Percentiles rank a stretch among this genome's conserved stretches.
These are phyloP conservation scores for Yamadazyma atlantica DNA, from an alignment of 1,139 yeast genomes.

Conservation along the genomic window DNA sequence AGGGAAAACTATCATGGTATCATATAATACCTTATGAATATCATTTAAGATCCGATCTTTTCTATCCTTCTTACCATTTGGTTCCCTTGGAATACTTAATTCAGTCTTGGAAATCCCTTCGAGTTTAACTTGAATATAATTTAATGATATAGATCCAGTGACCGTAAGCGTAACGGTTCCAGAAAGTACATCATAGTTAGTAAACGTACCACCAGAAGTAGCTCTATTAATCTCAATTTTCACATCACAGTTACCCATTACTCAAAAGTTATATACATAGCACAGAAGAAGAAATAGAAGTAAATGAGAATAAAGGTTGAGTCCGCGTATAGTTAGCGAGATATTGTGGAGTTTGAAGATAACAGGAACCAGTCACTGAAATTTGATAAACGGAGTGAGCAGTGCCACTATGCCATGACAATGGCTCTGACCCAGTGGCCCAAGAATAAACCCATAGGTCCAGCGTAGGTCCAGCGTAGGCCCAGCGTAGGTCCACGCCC, in stretches of 20 bases:
- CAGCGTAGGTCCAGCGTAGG: too few relatives aligned
- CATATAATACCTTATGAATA: conserved; percentile 56
- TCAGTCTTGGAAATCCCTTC: conserved; percentile 54
- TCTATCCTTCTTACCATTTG: conserved; percentile 16
- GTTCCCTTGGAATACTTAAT: conserved; percentile 26
- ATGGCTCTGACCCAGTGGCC: too few relatives aligned
- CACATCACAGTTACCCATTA: conserved; percentile 25
- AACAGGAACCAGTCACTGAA: too few relatives aligned
- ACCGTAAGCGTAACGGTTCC: conserved; percentile 49
- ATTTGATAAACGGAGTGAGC: too few relatives aligned
- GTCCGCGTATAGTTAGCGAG: too few relatives aligned
- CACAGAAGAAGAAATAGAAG: not conserved
- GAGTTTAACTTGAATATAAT: conserved; percentile 55
- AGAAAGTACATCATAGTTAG: conserved; percentile 50
- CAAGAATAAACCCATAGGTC: too few relatives aligned
- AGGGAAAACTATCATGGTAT: conserved; percentile 58
- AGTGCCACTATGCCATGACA: too few relatives aligned
- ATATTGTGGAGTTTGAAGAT: too few relatives aligned
- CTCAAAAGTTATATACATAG: not conserved
- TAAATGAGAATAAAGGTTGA: too few relatives aligned
- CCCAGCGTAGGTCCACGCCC: too few relatives aligned
- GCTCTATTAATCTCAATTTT: conserved; percentile 37
- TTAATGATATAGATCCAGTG: conserved; percentile 47
- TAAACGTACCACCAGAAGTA: conserved; percentile 45
- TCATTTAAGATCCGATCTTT: conserved; percentile 36